These are phyloP conservation scores for Suillus subalutaceus DNA, from an alignment of 768 basidiomycete species.

Conservation along the genomic window DNA sequence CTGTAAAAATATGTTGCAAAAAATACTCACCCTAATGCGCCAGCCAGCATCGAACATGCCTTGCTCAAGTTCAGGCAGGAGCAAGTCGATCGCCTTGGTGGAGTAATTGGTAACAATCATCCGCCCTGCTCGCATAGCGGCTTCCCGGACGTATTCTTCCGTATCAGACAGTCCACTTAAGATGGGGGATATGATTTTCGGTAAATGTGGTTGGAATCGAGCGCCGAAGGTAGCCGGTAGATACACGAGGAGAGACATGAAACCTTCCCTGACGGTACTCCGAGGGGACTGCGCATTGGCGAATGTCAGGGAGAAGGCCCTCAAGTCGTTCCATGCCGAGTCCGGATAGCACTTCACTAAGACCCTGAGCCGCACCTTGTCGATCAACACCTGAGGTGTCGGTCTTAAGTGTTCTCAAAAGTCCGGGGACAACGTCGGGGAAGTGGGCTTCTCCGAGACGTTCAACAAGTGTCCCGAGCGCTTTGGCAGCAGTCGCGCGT, in stretches of 20 bases:
- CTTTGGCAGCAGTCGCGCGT: conserved; percentile 95
- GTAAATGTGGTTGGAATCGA: conserved; percentile 94
- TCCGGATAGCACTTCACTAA: conserved; percentile 92
- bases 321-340: conserved; percentile 98
- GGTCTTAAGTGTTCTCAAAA: conserved; percentile 86
- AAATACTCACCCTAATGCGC: conserved; percentile 81
- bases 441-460: conserved; percentile 93
- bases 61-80: conserved; percentile 90
- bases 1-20: background rate
- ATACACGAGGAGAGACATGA: conserved; percentile 97
- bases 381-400: conserved; percentile 95
- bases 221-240: conserved; percentile 95
- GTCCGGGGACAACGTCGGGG: conserved; percentile 89
- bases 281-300: conserved; percentile 87
- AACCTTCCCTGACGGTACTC: conserved; percentile 93
- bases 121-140: conserved; percentile 97
- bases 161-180: conserved; percentile 88
- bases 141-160: conserved; percentile 95
- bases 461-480: conserved; percentile 94
- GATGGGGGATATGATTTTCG: conserved; percentile 92
- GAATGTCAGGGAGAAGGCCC: conserved; percentile 88
- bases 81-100: conserved; percentile 85
- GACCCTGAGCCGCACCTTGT: conserved; percentile 96
- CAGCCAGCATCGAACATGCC: conserved; percentile 95
- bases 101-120: conserved; percentile 98